These are phyloP conservation scores for Aureobasidium sp. DNA, from an alignment of 2,329 filamentous ascomycete genomes.

Conservation along the genomic window DNA sequence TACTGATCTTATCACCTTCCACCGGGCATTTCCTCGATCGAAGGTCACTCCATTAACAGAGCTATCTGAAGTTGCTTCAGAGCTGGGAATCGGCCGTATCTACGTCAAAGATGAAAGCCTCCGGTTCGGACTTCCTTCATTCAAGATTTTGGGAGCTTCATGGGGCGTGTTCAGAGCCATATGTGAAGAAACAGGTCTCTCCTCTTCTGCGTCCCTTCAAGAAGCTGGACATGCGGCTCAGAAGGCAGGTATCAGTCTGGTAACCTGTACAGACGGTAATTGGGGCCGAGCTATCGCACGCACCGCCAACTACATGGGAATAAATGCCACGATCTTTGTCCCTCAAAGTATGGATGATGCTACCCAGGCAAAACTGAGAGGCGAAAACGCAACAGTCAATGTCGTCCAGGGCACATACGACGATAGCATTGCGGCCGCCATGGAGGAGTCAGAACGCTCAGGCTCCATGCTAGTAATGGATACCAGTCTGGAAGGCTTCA, in stretches of 20 bases:
- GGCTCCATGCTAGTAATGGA: conserved; percentile 59
- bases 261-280: conserved; percentile 69
- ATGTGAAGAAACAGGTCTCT: not conserved
- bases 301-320: conserved; percentile 55
- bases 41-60: conserved; percentile 47
- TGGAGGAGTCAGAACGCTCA: conserved; percentile 36
- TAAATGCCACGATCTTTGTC: conserved; percentile 56
- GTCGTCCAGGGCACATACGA: conserved; percentile 56
- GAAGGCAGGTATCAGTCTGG: conserved; percentile 37
- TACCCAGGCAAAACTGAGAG: conserved; percentile 49
- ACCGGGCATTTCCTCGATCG: conserved; percentile 48
- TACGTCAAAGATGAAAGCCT: conserved; percentile 65
- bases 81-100: conserved; percentile 52
- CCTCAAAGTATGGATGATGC: conserved; percentile 50
- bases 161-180: conserved; percentile 62
- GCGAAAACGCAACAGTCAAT: conserved; percentile 57
- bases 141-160: conserved; percentile 74
- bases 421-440: conserved; percentile 48
- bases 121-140: conserved; percentile 63
- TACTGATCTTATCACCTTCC: conserved; percentile 1
- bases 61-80: conserved; percentile 48
- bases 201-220: not conserved
- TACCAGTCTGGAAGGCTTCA: conserved; percentile 58
- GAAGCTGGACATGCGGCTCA: conserved; percentile 15
- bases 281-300: conserved; percentile 66